Evolutionary conservation across 2,329 filamentous ascomycete genomes (phyloP), one percentile per base, ranked within the genome.

Genomic region (Claviceps sp.): DNA sequence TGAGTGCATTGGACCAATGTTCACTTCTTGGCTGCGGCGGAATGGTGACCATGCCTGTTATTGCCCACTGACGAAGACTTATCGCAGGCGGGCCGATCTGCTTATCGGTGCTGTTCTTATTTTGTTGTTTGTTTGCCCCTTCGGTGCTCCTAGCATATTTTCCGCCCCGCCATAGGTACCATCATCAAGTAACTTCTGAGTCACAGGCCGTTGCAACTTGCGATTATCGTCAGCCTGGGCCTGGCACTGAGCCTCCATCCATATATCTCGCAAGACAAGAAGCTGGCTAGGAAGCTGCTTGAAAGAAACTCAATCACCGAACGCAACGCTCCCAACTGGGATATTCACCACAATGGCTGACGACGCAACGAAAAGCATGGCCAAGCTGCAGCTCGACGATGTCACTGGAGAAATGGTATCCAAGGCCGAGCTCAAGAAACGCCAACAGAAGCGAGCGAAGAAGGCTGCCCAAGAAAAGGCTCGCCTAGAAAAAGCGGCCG

Each of bases 401-500:
- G 77, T 76, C 65, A 82, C 78, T 1, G 77, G 78, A n/a, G 78
- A 82, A 65, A 79, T 79, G 77, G 74, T 81, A 20, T 81, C 78
- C 52, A 82, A 81, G 63, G 71, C 71, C 57, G 78, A 82, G 65
- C 67, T 82, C 61, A 81, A 80, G 69, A 81, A 81, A 67, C 68
- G 78, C 45, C 58, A 72, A 54, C 71, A 75, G 56, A 81, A 81
- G 61, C 71, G 77, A 24, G 74, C 73, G 24, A 80, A 79, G 65
- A 79, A 78, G 63, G 74, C 71, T 4, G 67, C 71, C n/a, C 58
- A 62, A 51, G 60, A 61, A 51, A 96, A 95, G 85, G 78, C 84
- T 65, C 82, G 89, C 58, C 79, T 88, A 67, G 86, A 89, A 73
- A 95, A 94, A 81, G 81, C 81, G 55, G 85, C 82, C 26, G 85